Percentiles rank a stretch among this genome's conserved stretches.
Conservation (phyloP, 495 filamentous ascomycete species). For the Choiromyces venosus region DNA sequence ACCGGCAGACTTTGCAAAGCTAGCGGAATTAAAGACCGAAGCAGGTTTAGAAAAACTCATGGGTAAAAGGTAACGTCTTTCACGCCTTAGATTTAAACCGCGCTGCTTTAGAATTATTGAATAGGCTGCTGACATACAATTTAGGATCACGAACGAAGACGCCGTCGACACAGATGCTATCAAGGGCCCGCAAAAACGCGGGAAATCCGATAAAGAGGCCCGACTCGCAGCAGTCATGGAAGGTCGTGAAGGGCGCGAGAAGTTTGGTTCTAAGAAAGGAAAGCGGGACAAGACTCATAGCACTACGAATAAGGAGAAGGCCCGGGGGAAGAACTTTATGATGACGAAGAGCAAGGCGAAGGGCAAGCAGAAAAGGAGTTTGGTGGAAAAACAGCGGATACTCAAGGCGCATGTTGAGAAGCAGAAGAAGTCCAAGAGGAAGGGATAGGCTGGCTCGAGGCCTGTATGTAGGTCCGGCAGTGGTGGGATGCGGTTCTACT, state of each 20-base stretch:
- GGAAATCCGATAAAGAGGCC: constrained; percentile 39
- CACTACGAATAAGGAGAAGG: constrained; percentile 97
- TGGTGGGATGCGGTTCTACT: not conserved
- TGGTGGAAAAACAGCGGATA: constrained; percentile 71
- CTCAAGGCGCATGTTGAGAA: constrained; percentile 77
- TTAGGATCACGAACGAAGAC: constrained; percentile 50
- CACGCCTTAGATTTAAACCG: not conserved
- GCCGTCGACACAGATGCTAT: constrained; percentile 58
- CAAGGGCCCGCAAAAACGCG: constrained; percentile 46
- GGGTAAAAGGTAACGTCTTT: constrained; percentile 35
- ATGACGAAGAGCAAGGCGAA: constrained; percentile 97
- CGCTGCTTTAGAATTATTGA: not conserved
- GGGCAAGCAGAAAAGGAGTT: constrained; percentile 84
- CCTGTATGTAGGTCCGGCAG: not conserved
- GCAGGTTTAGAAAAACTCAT: constrained; percentile 63
- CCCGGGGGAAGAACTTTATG: constrained; percentile 90
- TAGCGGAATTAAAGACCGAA: constrained; percentile 73
- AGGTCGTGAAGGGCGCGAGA: constrained; percentile 39
- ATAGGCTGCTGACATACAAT: not conserved
- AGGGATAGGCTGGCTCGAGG: constrained; percentile 34
- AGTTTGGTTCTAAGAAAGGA: constrained; percentile 57
- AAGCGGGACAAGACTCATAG: constrained; percentile 85
- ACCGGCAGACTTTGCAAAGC: constrained; percentile 61
- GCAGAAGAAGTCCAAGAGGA: constrained; percentile 75
- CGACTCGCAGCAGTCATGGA: constrained; percentile 38